Evolutionary conservation across 352 stramenopile genomes (phyloP).

Genomic region (Globisporangium heterothallicum): DNA sequence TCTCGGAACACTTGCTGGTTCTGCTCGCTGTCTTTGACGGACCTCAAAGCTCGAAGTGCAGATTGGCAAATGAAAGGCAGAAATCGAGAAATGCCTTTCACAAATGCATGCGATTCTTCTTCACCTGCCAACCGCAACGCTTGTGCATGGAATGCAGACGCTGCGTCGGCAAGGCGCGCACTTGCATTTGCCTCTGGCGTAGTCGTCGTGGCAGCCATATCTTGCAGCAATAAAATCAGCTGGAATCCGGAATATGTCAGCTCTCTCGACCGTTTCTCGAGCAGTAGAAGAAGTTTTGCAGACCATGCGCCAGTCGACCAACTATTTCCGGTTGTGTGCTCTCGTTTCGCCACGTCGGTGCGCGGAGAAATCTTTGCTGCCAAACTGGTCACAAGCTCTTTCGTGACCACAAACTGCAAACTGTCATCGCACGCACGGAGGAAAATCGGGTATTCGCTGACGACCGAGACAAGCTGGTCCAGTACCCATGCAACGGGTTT

Average conservation of each 20-base stretch:
- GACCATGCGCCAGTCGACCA: conserved; percentile 10
- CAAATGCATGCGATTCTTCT: conserved; percentile 21
- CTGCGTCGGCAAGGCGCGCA: conserved; percentile 13
- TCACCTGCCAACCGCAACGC: conserved; percentile 31
- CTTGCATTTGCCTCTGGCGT: too few relatives aligned
- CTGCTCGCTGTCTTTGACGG: conserved; percentile 10
- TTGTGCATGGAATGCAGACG: conserved; percentile 33
- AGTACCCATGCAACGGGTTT: conserved; percentile 12
- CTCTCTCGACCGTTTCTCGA: conserved; percentile 29
- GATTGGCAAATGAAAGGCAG: conserved; percentile 53
- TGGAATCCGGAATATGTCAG: conserved; percentile 41
- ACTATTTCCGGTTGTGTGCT: background rate
- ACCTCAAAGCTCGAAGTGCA: conserved; percentile 32
- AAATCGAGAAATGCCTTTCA: conserved; percentile 40
- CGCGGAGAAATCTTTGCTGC: conserved; percentile 15
- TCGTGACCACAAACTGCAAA: conserved; percentile 59
- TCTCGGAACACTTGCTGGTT: conserved; percentile 17
- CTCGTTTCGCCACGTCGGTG: conserved; percentile 9
- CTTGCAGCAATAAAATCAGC: conserved; percentile 38
- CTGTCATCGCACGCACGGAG: conserved; percentile 45
- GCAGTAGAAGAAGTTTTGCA: conserved; percentile 19
- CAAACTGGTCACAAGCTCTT: conserved; percentile 33
- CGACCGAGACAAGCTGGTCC: conserved; percentile 27
- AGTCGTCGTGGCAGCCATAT: conserved; percentile 9
- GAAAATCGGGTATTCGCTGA: conserved; percentile 25